A percentile compares a stretch with the other conserved stretches of the same genome.
Evolutionary conservation across 441 rosid species (phyloP).

Genomic region (Melastoma candidum): DNA sequence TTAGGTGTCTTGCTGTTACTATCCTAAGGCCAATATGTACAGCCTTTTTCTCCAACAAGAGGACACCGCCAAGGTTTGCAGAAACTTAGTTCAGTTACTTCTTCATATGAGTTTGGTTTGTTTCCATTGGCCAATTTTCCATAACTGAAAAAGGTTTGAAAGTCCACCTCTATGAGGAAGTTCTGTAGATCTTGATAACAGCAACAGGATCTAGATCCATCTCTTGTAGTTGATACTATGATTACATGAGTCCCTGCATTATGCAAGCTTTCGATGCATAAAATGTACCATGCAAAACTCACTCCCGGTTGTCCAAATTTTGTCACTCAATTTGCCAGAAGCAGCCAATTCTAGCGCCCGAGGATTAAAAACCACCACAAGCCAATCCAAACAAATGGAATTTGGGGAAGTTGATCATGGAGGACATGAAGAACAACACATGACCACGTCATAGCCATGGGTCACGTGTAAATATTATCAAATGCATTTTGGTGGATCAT

Average conservation of each 20-base stretch:
- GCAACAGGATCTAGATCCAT: conserved; percentile 9
- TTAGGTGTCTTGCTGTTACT: too few species aligned
- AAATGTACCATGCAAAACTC: conserved; percentile 9
- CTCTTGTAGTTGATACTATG: conserved; percentile 8
- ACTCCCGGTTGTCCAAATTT: background rate
- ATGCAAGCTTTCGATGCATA: conserved; percentile 8
- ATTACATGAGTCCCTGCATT: conserved; percentile 8
- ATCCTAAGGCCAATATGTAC: too few species aligned
- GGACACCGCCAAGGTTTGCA: background rate
- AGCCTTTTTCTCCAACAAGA: too few species aligned
- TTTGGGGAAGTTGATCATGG: too few species aligned
- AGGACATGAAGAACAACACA: too few species aligned
- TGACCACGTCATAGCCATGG: too few species aligned
- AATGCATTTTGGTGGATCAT: too few species aligned
- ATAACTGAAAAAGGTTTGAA: conserved; percentile 5
- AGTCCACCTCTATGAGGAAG: conserved; percentile 11
- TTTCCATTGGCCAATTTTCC: conserved; percentile 3
- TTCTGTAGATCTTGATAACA: conserved; percentile 10
- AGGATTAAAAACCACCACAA: too few species aligned
- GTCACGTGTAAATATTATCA: too few species aligned
- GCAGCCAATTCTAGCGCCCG: background rate
- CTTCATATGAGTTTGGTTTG: conserved; percentile 4
- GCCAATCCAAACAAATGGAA: too few species aligned
- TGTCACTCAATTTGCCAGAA: conserved; percentile 3
- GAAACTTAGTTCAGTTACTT: background rate